Evolutionary conservation across 2,329 filamentous ascomycete genomes (phyloP).

Genomic region (Lecanoromycetidae sp.): DNA sequence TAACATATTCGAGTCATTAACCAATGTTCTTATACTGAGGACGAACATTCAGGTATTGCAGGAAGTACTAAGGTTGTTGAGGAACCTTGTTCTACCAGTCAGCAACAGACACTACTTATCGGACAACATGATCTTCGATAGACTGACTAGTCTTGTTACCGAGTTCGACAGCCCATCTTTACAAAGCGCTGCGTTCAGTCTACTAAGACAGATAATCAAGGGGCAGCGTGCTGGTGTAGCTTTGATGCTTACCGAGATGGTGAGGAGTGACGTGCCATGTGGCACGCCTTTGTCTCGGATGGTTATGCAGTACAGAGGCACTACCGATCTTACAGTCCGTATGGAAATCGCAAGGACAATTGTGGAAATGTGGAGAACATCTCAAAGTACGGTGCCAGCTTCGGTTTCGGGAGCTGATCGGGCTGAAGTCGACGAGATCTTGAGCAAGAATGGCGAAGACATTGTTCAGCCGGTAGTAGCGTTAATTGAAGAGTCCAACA

Average conservation of each 20-base stretch:
- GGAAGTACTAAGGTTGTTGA: conserved; percentile 35
- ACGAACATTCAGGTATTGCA: conserved; percentile 31
- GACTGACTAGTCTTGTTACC: conserved; percentile 34
- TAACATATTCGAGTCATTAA: conserved; percentile 30
- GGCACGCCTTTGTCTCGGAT: neutral
- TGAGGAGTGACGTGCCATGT: no score
- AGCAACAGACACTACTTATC: conserved; percentile 29
- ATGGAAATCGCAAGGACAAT: conserved; percentile 37
- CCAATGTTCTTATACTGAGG: conserved; percentile 27
- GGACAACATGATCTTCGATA: conserved; percentile 30
- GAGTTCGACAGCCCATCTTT: conserved; percentile 31
- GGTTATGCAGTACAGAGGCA: conserved; percentile 24
- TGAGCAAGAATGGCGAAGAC: neutral
- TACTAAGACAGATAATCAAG: conserved; percentile 2
- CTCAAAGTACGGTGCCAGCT: neutral
- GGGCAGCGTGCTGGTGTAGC: conserved; percentile 2
- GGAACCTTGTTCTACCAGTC: conserved; percentile 31
- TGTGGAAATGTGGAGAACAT: conserved; percentile 32
- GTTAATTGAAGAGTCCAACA: conserved; percentile 32
- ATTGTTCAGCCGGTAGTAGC: conserved; percentile 29
- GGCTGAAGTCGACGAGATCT: neutral
- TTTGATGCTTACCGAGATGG: conserved; percentile 18
- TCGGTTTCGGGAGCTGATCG: no score
- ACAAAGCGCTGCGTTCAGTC: conserved; percentile 26
- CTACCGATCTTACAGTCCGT: conserved; percentile 33